phyloP scores from a whole-genome alignment of 2,329 filamentous ascomycete species.

The Neofusicoccum laricinum region DNA sequence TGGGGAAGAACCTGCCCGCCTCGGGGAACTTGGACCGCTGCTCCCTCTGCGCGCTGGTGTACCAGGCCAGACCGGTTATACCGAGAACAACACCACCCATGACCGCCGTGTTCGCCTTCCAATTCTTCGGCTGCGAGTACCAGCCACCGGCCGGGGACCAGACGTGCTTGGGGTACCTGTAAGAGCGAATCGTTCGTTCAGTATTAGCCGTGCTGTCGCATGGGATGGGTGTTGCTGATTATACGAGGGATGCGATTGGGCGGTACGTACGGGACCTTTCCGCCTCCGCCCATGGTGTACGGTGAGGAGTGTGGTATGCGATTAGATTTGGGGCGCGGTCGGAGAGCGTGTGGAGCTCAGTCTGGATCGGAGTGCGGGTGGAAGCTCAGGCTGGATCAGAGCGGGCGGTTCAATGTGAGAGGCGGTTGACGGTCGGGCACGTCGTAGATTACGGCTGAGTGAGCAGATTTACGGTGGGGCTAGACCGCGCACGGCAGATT shows the following conservation, averaged over 20 bases:
- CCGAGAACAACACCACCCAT: slow-evolving; percentile 67
- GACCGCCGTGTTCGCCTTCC: slow-evolving; percentile 85
- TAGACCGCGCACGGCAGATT: background rate
- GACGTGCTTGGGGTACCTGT: slow-evolving; percentile 95
- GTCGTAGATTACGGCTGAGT: slow-evolving; percentile 20
- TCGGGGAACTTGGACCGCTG: slow-evolving; percentile 72
- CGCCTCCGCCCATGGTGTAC: slow-evolving; percentile 50
- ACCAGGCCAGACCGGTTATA: slow-evolving; percentile 67
- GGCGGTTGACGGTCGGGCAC: slow-evolving; percentile 3
- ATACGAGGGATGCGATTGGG: slow-evolving; percentile 20
- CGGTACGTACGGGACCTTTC: slow-evolving; percentile 62
- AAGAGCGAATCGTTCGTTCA: background rate
- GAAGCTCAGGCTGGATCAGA: background rate
- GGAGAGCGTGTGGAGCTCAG: slow-evolving; percentile 16
- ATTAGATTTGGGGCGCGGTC: slow-evolving; percentile 25
- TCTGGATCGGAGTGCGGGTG: slow-evolving; percentile 10
- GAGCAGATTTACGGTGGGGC: background rate
- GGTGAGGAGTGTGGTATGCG: slow-evolving; percentile 18
- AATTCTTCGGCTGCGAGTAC: slow-evolving; percentile 94
- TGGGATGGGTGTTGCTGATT: slow-evolving; percentile 14
- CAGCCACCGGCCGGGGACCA: slow-evolving; percentile 98
- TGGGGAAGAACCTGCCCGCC: slow-evolving; percentile 74
- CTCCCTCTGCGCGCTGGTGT: slow-evolving; percentile 71
- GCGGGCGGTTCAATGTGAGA: background rate
- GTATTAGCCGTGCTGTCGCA: background rate